These are phyloP conservation scores for Plasmodium malariae DNA, from an alignment of 169 alveolate genomes.

Conservation along the genomic window DNA sequence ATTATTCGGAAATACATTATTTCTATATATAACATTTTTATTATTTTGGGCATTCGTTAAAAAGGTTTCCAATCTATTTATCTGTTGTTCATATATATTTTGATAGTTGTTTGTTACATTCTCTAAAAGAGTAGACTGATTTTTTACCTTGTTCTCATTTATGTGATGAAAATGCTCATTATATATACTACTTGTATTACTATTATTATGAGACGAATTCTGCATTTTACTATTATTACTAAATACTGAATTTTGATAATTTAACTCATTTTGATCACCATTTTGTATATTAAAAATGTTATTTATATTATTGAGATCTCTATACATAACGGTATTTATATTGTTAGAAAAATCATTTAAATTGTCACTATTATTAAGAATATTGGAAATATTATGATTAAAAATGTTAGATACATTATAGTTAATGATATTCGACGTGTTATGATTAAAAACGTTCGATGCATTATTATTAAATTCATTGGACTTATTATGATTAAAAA, in stretches of 20 bases:
- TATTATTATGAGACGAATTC: not conserved
- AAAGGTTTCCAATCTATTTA: not conserved
- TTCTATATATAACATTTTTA: not conserved
- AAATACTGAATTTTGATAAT: not conserved
- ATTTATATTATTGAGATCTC: not conserved
- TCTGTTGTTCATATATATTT: not conserved
- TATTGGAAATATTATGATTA: not conserved
- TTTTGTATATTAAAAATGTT: not conserved
- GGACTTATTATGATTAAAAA: not conserved
- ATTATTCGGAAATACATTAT: not conserved
- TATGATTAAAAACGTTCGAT: too few relatives aligned
- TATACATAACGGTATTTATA: not conserved
- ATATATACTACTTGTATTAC: not conserved
- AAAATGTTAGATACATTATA: too few relatives aligned
- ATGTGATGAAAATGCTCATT: not conserved
- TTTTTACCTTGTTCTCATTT: not conserved
- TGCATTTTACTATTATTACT: not conserved
- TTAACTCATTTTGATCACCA: not conserved
- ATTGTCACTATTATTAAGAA: not conserved
- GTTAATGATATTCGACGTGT: too few relatives aligned
- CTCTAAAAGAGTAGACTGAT: not conserved
- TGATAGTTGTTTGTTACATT: constrained; percentile 14
- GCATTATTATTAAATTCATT: too few relatives aligned
- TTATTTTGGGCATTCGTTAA: not conserved
- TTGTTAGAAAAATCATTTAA: not conserved